Conservation (phyloP, 202 grass and related monocot species). For the Panicum virgatum region DNA sequence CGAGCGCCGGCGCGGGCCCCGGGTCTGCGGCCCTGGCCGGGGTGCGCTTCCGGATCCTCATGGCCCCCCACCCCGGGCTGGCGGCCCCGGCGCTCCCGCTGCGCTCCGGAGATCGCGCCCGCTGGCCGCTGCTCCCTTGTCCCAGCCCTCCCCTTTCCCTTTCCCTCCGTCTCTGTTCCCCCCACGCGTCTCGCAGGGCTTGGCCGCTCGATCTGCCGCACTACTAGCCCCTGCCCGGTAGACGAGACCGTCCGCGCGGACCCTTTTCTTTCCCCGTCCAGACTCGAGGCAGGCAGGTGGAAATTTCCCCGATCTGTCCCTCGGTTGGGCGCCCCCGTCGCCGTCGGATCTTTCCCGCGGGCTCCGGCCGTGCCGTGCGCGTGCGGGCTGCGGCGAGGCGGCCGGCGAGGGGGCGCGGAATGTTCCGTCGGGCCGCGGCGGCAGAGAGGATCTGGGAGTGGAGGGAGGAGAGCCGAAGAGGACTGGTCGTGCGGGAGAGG, state of each 20-base stretch:
- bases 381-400: background rate
- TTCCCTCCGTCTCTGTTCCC: background rate
- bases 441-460: background rate
- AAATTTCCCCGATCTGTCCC: background rate
- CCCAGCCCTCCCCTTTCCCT: too few relatives aligned
- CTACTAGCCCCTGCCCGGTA: background rate
- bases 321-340: too few relatives aligned
- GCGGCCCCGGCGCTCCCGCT: too few relatives aligned
- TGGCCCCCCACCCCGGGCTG: background rate
- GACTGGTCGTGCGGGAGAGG: too few relatives aligned
- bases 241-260: background rate
- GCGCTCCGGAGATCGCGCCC: background rate
- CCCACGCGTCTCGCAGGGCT: background rate
- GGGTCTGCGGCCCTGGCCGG: constrained; percentile 17
- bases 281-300: background rate
- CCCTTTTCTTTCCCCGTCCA: background rate
- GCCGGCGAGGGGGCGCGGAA: background rate
- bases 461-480: too few relatives aligned
- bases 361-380: background rate
- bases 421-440: background rate
- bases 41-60: constrained; percentile 54
- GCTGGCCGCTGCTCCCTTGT: too few relatives aligned
- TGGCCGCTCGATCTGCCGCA: background rate
- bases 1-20: background rate
- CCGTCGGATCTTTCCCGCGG: background rate